Base-by-base conservation (phyloP, 257 asterid species). In the Nyctanthes arbortristis region DNA sequence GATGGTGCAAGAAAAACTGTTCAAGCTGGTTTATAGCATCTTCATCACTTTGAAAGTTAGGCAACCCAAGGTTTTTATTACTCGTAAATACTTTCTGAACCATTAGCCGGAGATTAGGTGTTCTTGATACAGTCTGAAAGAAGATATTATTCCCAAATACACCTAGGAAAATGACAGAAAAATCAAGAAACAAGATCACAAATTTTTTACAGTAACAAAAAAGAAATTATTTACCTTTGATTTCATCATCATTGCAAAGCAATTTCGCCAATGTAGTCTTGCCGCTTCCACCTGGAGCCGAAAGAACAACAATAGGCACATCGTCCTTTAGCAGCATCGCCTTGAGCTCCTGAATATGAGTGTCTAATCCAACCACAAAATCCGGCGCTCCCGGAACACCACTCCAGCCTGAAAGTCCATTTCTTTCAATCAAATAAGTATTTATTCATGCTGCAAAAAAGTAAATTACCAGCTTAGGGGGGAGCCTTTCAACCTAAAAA, bases 271-370 rank as follows among this genome's bases (percentile, higher is more conserved):
- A 56, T 9, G 81, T 73, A 25, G 84, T 76, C 74, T 80, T 80
- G 22, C 84, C 84, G 67, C 79, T 76, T 2, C 81, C 84, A 35
- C 81, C 75, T 29, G 84, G 81, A 61, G 77, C 84, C 54, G 84
- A 80, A 39, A 80, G 57, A 67, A 72, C 81, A 14, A 80, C 49
- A 22, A 80, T 76, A 2, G 34, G 8, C 3, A n/a, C 72, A 22
- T 28, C 67, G 28, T 61, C 69, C 18, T 36, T 70, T 39, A 76
- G 60, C 67, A 76, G 22, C 77, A 65, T 63, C 67, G 30, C 7
- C 35, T 73, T 79, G 67, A 79, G 32, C 66, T 80, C 77, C 55
- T 61, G 32, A 54, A 76, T 61, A 0, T 76, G 75, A 25, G 28
- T 36, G 22, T 73, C 75, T 63, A 76, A 60, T 36, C 84, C 84